Evolutionary conservation across 2,329 filamentous ascomycete species (phyloP).

Genomic region (Alternaria novae-zelandiae): DNA sequence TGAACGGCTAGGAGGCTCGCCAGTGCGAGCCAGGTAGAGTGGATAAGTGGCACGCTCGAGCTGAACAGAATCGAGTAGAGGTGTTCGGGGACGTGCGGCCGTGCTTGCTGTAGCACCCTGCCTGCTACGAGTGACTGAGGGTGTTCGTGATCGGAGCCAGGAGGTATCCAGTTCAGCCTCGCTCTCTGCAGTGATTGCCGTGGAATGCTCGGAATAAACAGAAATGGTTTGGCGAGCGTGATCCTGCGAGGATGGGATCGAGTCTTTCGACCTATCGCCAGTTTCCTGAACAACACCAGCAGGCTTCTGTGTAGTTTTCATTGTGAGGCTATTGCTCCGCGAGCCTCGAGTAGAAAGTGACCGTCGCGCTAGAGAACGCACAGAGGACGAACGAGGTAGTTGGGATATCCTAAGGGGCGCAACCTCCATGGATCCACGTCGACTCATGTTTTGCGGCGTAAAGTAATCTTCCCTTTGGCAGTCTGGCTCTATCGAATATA

Average conservation of each 20-base stretch:
- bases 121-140: conserved; percentile 18
- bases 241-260: conserved; percentile 12
- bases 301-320: conserved; percentile 33
- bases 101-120: conserved; percentile 16
- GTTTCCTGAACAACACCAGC: conserved; percentile 50
- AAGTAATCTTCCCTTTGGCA: conserved; percentile 54
- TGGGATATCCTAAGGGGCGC: conserved; percentile 36
- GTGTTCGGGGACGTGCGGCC: conserved; percentile 26
- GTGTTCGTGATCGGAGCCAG: conserved; percentile 25
- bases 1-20: conserved; percentile 28
- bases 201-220: conserved; percentile 16
- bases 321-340: conserved; percentile 35
- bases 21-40: background rate
- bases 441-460: conserved; percentile 26
- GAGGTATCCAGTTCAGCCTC: conserved; percentile 23
- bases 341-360: conserved; percentile 39
- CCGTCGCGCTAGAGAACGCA: conserved; percentile 39
- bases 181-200: conserved; percentile 20
- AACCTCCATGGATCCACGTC: conserved; percentile 39
- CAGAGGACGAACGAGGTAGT: conserved; percentile 42
- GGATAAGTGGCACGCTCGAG: conserved; percentile 20
- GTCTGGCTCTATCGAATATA: conserved; percentile 51
- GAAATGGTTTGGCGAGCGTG: conserved; percentile 1
- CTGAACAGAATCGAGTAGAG: conserved; percentile 28
- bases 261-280: conserved; percentile 45